phyloP scores from a whole-genome alignment of 108 stramenopile species.

The Fistulifera solaris region DNA sequence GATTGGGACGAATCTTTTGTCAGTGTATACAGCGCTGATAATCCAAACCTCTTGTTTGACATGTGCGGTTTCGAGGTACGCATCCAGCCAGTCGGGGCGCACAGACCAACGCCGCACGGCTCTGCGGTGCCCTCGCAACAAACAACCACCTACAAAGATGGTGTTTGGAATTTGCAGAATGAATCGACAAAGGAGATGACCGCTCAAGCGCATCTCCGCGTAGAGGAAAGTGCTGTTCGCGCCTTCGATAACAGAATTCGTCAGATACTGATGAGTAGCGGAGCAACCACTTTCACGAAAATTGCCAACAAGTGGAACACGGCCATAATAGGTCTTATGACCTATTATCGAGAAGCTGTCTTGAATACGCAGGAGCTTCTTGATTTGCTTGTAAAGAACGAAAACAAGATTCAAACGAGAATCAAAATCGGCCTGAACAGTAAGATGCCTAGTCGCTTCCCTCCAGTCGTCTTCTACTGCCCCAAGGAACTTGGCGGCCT shows the following conservation, averaged over 20 bases:
- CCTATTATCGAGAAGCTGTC: slow-evolving; percentile 98
- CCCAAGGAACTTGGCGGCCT: slow-evolving; percentile 99
- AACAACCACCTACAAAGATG: slow-evolving; percentile 83
- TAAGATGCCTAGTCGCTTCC: slow-evolving; percentile 95
- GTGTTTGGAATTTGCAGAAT: slow-evolving; percentile 99
- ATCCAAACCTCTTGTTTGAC: slow-evolving; percentile 98
- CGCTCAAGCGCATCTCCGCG: slow-evolving; percentile 91
- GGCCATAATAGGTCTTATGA: slow-evolving; percentile 95
- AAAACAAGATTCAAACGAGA: slow-evolving; percentile 99
- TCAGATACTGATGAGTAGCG: slow-evolving; percentile 97
- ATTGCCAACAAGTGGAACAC: slow-evolving; percentile 99
- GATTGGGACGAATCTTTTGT: slow-evolving; percentile 99
- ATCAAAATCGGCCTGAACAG: slow-evolving; percentile 99
- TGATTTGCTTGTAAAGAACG: slow-evolving; percentile 96
- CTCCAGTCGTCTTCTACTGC: slow-evolving; percentile 87
- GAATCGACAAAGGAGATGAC: slow-evolving; percentile 99
- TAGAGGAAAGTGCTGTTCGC: slow-evolving; percentile 88
- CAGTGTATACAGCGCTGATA: slow-evolving; percentile 96
- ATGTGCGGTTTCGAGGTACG: slow-evolving; percentile 98
- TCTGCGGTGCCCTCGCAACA: not conserved
- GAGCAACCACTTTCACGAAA: slow-evolving; percentile 98
- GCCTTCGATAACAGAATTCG: slow-evolving; percentile 97
- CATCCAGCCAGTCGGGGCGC: slow-evolving; percentile 87
- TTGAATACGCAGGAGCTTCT: slow-evolving; percentile 96
- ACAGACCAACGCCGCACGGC: slow-evolving; percentile 26